A percentile compares a stretch with the other conserved stretches of the same genome.
Evolutionary conservation across 176 grass and related monocot species (phyloP).

Genomic region (Eleusine coracana): DNA sequence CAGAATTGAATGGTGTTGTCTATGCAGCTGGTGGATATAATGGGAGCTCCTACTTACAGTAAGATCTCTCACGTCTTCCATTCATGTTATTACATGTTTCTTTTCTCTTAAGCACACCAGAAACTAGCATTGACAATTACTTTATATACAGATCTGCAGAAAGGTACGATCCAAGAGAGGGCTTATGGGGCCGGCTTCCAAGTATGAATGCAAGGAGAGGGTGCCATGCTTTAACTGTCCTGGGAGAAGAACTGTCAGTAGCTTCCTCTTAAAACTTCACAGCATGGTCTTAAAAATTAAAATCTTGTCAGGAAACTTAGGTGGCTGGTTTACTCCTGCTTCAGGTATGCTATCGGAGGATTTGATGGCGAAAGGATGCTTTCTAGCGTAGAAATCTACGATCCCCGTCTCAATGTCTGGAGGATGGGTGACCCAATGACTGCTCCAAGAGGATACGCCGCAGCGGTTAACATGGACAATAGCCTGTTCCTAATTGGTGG

Average conservation of each 20-base stretch:
- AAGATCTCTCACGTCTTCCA: constrained; percentile 35
- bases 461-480: constrained; percentile 51
- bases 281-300: neutral
- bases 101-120: neutral
- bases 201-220: constrained; percentile 78
- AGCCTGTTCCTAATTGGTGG: constrained; percentile 69
- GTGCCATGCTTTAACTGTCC: constrained; percentile 54
- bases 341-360: constrained; percentile 84
- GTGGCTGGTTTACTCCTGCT: constrained; percentile 1
- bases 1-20: constrained; percentile 59
- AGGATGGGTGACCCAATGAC: constrained; percentile 66
- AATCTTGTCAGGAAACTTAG: constrained; percentile 30
- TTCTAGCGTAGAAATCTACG: constrained; percentile 71
- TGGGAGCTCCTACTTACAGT: constrained; percentile 69
- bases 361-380: constrained; percentile 62
- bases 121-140: constrained; percentile 26
- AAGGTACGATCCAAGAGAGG: constrained; percentile 95
- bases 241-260: constrained; percentile 67
- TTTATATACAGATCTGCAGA: constrained; percentile 66
- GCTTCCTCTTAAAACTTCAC: neutral
- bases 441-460: constrained; percentile 66
- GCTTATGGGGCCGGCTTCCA: constrained; percentile 75
- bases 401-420: constrained; percentile 69
- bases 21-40: constrained; percentile 81
- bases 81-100: constrained; percentile 17